These are phyloP conservation scores for Monosporozyma siamensis DNA, from an alignment of 805 yeast genomes.

Conservation along the genomic window DNA sequence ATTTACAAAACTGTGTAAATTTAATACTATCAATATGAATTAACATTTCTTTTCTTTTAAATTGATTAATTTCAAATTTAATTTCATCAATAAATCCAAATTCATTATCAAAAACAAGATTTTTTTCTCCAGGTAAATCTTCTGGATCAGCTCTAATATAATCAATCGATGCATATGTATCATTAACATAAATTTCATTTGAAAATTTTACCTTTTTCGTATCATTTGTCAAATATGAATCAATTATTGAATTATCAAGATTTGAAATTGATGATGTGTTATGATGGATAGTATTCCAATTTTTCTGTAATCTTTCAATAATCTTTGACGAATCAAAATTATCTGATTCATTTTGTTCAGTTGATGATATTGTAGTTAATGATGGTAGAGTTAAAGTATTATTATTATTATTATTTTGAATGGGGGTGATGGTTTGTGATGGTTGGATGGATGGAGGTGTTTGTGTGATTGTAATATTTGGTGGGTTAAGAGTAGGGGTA, in stretches of 20 bases:
- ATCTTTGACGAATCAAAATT: constrained; percentile 2
- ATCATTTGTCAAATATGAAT: background rate
- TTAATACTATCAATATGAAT: constrained; percentile 54
- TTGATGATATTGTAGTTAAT: background rate
- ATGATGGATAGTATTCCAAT: constrained; percentile 20
- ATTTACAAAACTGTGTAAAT: constrained; percentile 54
- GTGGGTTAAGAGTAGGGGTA: background rate
- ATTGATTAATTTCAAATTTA: constrained; percentile 56
- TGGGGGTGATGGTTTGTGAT: background rate
- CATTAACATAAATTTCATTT: constrained; percentile 20
- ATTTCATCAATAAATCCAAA: constrained; percentile 29
- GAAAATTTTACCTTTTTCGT: constrained; percentile 19
- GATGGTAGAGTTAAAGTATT: background rate
- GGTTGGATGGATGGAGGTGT: background rate
- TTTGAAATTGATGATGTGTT: background rate
- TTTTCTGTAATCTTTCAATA: constrained; percentile 12
- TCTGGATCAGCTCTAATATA: constrained; percentile 22
- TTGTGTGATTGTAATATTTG: background rate
- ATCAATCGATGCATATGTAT: constrained; percentile 24
- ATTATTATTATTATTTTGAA: background rate
- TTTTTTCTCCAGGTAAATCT: background rate
- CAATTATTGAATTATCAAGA: background rate
- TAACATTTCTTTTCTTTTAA: constrained; percentile 55
- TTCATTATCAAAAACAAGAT: constrained; percentile 7
- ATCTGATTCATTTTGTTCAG: background rate